These are phyloP conservation scores for Pyricularia pennisetigena DNA, from an alignment of 2,329 filamentous ascomycete species.

Conservation along the genomic window DNA sequence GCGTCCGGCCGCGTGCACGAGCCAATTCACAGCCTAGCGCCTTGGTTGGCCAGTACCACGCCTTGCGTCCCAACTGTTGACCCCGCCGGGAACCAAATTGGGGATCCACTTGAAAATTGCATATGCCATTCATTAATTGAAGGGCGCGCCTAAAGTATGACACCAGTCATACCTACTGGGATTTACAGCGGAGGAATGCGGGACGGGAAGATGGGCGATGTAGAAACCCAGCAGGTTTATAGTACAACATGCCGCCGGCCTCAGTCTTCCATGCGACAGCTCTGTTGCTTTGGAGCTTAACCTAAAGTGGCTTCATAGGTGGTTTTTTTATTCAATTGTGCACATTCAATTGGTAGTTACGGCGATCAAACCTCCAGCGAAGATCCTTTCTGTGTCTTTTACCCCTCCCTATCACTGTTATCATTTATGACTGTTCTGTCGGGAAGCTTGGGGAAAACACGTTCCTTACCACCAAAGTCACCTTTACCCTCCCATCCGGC, in stretches of 20 bases:
- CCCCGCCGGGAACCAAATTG: neutral
- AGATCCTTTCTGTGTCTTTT: neutral
- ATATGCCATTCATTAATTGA: neutral
- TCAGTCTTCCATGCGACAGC: neutral
- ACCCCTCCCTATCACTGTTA: neutral
- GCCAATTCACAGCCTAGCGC: neutral
- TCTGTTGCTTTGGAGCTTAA: neutral
- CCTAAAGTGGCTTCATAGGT: neutral
- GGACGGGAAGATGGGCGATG: neutral
- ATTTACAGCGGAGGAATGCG: neutral
- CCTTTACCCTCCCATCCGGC: neutral
- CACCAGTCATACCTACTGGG: neutral
- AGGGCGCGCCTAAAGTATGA: neutral
- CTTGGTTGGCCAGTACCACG: neutral
- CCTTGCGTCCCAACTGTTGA: neutral
- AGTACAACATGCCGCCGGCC: neutral
- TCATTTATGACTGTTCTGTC: neutral
- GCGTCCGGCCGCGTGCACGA: neutral
- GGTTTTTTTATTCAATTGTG: neutral
- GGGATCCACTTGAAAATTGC: neutral
- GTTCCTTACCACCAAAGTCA: neutral
- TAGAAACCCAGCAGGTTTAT: neutral
- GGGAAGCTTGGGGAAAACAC: neutral
- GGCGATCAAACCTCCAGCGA: neutral
- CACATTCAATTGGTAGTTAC: neutral